A percentile compares a stretch with the other conserved stretches of the same genome.
Conservation (phyloP, 805 yeast species). For the Metschnikowia santaceciliae region DNA sequence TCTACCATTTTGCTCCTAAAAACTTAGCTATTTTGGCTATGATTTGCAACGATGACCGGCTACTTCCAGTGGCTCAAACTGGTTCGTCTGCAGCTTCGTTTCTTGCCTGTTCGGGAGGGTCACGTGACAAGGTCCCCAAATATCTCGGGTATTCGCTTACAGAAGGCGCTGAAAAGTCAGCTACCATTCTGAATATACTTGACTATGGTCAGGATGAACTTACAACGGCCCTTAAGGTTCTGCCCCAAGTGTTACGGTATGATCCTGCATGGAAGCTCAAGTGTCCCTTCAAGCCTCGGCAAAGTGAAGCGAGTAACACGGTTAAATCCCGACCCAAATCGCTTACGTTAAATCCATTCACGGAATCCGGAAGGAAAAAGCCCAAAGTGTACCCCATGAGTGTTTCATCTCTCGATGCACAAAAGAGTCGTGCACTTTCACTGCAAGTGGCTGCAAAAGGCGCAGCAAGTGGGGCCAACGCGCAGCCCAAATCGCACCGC, state of each 20-base stretch:
- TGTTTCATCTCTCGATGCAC: neutral
- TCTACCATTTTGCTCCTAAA: neutral
- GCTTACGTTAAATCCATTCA: neutral
- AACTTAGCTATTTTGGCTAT: neutral
- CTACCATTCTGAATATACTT: neutral
- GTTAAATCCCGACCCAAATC: too few species aligned
- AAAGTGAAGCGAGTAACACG: neutral
- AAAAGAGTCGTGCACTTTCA: neutral
- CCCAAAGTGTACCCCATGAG: neutral
- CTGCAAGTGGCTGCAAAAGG: slow-evolving; percentile 1
- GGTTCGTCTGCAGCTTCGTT: neutral
- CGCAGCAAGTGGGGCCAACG: neutral
- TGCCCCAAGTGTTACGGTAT: slow-evolving; percentile 1
- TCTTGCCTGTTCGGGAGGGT: neutral
- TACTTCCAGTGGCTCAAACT: neutral
- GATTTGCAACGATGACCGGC: slow-evolving; percentile 3
- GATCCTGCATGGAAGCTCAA: neutral
- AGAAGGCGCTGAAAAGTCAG: neutral
- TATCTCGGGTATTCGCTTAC: neutral
- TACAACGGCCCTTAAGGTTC: neutral
- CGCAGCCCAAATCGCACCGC: neutral
- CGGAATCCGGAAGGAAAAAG: neutral
- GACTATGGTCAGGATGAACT: neutral
- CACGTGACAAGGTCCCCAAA: neutral
- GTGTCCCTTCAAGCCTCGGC: neutral